Conservation (phyloP, 2,329 filamentous ascomycete species). For the Alternaria alternata region DNA sequence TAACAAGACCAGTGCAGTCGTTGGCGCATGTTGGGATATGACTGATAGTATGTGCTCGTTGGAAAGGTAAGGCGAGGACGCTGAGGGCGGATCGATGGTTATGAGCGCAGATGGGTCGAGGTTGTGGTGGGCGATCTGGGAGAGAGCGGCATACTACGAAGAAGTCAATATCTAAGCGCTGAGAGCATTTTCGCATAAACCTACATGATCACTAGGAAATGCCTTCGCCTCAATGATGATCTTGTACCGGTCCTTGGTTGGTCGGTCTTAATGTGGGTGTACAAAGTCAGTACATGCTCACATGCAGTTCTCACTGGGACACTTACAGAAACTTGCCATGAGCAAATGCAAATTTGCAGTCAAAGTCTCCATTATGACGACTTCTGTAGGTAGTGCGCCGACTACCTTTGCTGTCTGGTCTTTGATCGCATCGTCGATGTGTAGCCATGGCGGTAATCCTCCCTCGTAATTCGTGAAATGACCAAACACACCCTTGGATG, state of each 20-base stretch:
- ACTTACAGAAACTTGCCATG: conserved; percentile 79
- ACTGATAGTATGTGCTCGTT: conserved; percentile 75
- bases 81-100: conserved; percentile 69
- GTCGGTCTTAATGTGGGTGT: conserved; percentile 51
- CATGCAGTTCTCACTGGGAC: not conserved
- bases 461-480: conserved; percentile 77
- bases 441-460: conserved; percentile 76
- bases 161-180: conserved; percentile 2
- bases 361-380: conserved; percentile 88
- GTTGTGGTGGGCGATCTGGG: conserved; percentile 76
- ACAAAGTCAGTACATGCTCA: not conserved
- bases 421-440: conserved; percentile 79
- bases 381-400: conserved; percentile 74
- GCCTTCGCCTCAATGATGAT: conserved; percentile 90
- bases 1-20: conserved; percentile 78
- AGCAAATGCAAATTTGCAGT: conserved; percentile 83
- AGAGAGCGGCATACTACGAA: conserved; percentile 78
- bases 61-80: conserved; percentile 65
- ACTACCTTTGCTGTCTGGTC: conserved; percentile 75
- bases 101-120: conserved; percentile 75
- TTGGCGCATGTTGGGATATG: conserved; percentile 77
- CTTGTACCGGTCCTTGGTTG: conserved; percentile 72
- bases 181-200: conserved; percentile 2
- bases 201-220: conserved; percentile 84
- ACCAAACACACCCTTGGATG: conserved; percentile 81